Conservation (phyloP, 106 monocot genomes). For the Platanthera zijinensis region DNA sequence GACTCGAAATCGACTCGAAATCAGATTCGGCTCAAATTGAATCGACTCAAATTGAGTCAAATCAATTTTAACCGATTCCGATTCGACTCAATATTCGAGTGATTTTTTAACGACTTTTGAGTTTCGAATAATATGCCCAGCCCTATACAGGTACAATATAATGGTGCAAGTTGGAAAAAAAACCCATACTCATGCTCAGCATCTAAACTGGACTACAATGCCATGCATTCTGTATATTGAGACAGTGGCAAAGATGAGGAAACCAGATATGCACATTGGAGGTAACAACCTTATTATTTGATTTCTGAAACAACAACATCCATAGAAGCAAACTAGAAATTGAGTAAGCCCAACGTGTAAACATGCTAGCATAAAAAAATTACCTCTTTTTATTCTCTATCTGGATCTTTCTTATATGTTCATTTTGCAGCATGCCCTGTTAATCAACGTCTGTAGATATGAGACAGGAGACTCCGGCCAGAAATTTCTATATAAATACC, state of each 20-base stretch:
- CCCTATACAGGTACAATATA: no score
- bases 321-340: not conserved
- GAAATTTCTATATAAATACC: not conserved
- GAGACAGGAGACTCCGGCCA: not conserved
- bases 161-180: not conserved
- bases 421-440: conserved; percentile 48
- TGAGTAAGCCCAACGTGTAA: not conserved
- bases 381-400: conserved; percentile 44
- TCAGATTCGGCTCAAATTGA: no score
- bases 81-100: no score
- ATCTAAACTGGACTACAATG: not conserved
- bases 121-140: no score
- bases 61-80: no score
- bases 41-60: no score
- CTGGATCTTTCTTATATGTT: conserved; percentile 41
- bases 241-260: not conserved
- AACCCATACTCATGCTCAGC: not conserved
- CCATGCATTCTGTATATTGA: not conserved
- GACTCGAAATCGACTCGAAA: no score
- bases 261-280: not conserved
- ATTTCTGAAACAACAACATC: not conserved
- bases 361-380: not conserved
- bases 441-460: conserved; percentile 8
- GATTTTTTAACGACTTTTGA: no score
- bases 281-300: not conserved